Evolutionary conservation across 1,284 basidiomycete species (phyloP).

Genomic region (Mycena citricolor): DNA sequence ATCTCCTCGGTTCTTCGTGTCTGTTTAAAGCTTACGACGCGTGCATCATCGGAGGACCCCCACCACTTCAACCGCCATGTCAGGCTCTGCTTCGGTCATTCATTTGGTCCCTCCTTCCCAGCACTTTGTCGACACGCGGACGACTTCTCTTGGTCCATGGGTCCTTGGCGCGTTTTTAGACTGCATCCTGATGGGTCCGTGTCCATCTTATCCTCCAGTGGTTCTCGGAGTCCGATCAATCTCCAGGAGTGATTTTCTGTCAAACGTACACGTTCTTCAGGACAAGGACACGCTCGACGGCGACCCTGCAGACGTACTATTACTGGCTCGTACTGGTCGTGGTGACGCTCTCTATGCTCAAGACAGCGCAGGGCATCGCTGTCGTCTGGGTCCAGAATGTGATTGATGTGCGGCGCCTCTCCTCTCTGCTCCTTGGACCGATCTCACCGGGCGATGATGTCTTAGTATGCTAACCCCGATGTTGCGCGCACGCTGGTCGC

Average conservation of each 20-base stretch:
- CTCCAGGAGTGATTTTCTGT: slow-evolving; percentile 13
- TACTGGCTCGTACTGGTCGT: slow-evolving; percentile 11
- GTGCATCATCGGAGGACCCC: no score
- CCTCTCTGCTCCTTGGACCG: no score
- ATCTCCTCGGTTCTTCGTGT: no score
- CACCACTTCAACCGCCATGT: no score
- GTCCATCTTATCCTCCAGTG: not conserved
- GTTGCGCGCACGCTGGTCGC: slow-evolving; percentile 11
- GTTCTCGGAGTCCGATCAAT: not conserved
- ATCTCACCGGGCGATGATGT: no score
- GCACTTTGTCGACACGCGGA: no score
- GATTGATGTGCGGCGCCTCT: not conserved
- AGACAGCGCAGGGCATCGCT: slow-evolving; percentile 13
- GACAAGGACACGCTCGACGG: slow-evolving; percentile 1
- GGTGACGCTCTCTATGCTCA: slow-evolving; percentile 11
- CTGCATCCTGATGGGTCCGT: slow-evolving; percentile 15
- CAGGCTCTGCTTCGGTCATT: no score
- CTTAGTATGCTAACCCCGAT: slow-evolving; percentile 4
- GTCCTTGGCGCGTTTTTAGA: slow-evolving; percentile 14
- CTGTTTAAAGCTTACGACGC: no score
- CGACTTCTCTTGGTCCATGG: no score
- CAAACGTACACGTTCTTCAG: slow-evolving; percentile 15
- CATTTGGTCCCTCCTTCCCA: no score
- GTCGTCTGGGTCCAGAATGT: slow-evolving; percentile 19
- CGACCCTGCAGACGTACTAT: slow-evolving; percentile 7